Conservation (phyloP, 2,329 filamentous ascomycete species). For the Apiospora hydei region DNA sequence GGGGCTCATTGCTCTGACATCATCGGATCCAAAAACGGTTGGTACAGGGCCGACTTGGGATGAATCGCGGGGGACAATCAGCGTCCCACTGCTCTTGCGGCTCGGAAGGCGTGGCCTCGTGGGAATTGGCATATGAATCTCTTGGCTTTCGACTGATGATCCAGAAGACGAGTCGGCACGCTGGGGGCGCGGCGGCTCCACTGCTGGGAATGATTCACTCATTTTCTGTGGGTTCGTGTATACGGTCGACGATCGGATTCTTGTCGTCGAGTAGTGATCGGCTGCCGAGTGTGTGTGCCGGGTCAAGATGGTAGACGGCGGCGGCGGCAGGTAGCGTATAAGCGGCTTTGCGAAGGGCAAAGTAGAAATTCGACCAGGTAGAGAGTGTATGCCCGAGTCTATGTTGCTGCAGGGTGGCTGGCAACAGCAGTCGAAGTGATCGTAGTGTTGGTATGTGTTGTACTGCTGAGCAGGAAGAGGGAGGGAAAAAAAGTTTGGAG, state of each 20-base stretch:
- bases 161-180: constrained; percentile 42
- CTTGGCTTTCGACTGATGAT: constrained; percentile 38
- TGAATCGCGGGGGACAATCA: constrained; percentile 81
- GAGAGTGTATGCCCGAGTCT: neutral
- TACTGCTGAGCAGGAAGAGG: neutral
- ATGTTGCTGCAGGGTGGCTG: neutral
- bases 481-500: neutral
- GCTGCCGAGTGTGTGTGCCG: neutral
- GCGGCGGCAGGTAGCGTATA: neutral
- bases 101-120: constrained; percentile 73
- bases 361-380: neutral
- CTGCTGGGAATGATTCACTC: constrained; percentile 15
- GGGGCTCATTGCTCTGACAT: constrained; percentile 94
- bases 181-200: constrained; percentile 29
- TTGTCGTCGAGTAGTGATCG: neutral
- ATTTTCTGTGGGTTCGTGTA: neutral
- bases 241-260: neutral
- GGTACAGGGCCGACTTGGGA: constrained; percentile 76
- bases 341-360: neutral
- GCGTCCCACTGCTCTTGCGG: constrained; percentile 81
- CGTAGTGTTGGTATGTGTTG: neutral
- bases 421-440: neutral
- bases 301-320: neutral
- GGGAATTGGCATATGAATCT: constrained; percentile 59
- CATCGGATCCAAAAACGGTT: constrained; percentile 81